Base-by-base conservation (phyloP, 2,329 filamentous ascomycete genomes). In the Cladosporium sp. region DNA sequence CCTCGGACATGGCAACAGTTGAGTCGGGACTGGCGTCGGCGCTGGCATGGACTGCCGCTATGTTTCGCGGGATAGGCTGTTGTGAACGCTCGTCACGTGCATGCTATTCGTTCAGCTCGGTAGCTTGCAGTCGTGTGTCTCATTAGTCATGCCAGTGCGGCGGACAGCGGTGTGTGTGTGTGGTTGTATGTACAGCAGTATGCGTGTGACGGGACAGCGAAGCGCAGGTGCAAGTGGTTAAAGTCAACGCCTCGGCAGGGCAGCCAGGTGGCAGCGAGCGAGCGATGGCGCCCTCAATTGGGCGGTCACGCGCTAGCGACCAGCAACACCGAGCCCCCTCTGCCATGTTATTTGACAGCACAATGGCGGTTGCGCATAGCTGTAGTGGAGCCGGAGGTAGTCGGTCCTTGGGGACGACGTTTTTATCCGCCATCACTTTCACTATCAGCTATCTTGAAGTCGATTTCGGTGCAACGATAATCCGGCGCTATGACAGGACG, bases 181-280 rank as follows among this genome's bases (percentile, higher is more conserved):
- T 48, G 2, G 34, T 19, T 22, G 13, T 20, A n/a, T 36, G 13
- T 20, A 24, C 34, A 37, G 34, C 13, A n/a, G 17, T 25, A 19
- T 17, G 17, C 39, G 19, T 22, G 39, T 42, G 19, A 42, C 39
- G 19, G 39, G 39, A 17, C 17, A 42, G 39, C 39, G 22, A 42
- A 20, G 39, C 19, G 39, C 17, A 32, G 28, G 28, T 10, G 28
- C 17, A 20, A 15, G 47, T 50, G 47, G 47, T 50, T 37, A 37
- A 50, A 50, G 47, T 50, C 47, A 22, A 22, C 8, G 47, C 47
- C 47, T 50, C 47, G 47, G 47, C 47, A 50, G 39, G 47, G 47
- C 47, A 50, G 39, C 17, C 39, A 37, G 32, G 17, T 35, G 42
- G 42, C 42, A 45, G 22, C 13, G 19, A 44, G 42, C 42, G 42